Base-by-base conservation (phyloP, 2,329 filamentous ascomycete genomes). In the Penicillium thymicola region DNA sequence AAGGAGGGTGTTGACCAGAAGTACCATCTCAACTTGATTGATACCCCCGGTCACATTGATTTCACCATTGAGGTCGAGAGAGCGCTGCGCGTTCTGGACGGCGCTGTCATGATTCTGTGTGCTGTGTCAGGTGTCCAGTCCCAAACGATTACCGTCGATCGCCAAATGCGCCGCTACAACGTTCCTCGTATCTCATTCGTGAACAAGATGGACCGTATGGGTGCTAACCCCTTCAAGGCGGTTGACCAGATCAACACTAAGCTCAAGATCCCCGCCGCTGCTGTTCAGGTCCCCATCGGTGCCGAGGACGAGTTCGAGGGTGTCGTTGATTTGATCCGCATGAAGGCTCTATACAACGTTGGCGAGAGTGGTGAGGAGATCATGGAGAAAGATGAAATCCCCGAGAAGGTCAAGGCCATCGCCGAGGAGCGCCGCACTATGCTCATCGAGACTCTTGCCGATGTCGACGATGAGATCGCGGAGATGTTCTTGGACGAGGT, bases 201-300 rank as follows among this genome's bases (percentile, higher is more conserved):
- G 73, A 99, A 99, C 81, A 99, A 99, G 83, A 97, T 99, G 93
- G 94, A 99, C 72, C 89, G 94, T 64, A 97, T 97, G 89, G 94
- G 94, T 58, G 90, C 94, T 63, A 97, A 99, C 73, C 94, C 94
- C 9, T 99, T 92, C 86, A 97, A 96, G 78, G 92, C 92, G 9
- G 87, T 99, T 55, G 93, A 99, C 40, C 92, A 97, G 78, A 97
- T 99, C 81, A 97, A 96, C 79, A 85, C 87, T 68, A 99, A 99
- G 79, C 85, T 99, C 61, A 92, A 92, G 78, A 88, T 97, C 51
- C 87, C 90, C 32, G 94, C 94, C 34, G 94, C 94, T 13, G 94
- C 94, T 18, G 83, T 99, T 42, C 94, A 99, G 77, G 86, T 99
- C 25, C 94, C 94, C 10, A 97, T 99, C 66, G 94, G 94, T 57